A percentile compares a stretch with the other conserved stretches of the same genome.
phyloP scores from a whole-genome alignment of 495 filamentous ascomycete genomes.

The Penicilliopsis zonata region DNA sequence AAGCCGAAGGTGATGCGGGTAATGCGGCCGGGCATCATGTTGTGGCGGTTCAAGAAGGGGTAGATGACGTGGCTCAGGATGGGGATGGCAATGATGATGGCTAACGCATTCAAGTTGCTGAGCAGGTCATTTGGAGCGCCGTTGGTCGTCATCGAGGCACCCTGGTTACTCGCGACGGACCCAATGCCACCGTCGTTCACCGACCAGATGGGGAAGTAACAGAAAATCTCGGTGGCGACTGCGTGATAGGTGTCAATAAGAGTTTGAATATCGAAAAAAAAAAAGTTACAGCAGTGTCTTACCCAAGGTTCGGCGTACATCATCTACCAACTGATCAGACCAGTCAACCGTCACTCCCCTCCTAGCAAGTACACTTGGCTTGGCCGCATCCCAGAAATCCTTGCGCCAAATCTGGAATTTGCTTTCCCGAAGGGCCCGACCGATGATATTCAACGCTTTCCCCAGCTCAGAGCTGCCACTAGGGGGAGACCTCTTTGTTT shows the following conservation, averaged over 20 bases:
- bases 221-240: constrained; percentile 43
- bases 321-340: constrained; percentile 37
- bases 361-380: constrained; percentile 43
- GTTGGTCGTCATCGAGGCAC: constrained; percentile 35
- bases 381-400: constrained; percentile 53
- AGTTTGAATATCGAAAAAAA: no score
- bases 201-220: constrained; percentile 40
- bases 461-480: constrained; percentile 36
- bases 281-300: no score
- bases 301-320: constrained; percentile 32
- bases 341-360: constrained; percentile 32
- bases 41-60: constrained; percentile 43
- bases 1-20: constrained; percentile 59
- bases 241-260: no score
- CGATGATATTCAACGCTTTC: constrained; percentile 43
- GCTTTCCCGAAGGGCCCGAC: constrained; percentile 40
- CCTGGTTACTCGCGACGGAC: no score
- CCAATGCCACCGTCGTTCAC: constrained; percentile 40
- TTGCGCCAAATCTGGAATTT: constrained; percentile 44
- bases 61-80: constrained; percentile 55
- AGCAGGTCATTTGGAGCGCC: constrained; percentile 58
- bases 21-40: constrained; percentile 52
- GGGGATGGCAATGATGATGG: constrained; percentile 58
- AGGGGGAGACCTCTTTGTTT: constrained; percentile 35
- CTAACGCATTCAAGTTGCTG: constrained; percentile 57